Percentiles rank a stretch among this genome's conserved stretches.
These are phyloP conservation scores for Aspergillus niger DNA, from an alignment of 2,329 filamentous ascomycete species.

Conservation along the genomic window DNA sequence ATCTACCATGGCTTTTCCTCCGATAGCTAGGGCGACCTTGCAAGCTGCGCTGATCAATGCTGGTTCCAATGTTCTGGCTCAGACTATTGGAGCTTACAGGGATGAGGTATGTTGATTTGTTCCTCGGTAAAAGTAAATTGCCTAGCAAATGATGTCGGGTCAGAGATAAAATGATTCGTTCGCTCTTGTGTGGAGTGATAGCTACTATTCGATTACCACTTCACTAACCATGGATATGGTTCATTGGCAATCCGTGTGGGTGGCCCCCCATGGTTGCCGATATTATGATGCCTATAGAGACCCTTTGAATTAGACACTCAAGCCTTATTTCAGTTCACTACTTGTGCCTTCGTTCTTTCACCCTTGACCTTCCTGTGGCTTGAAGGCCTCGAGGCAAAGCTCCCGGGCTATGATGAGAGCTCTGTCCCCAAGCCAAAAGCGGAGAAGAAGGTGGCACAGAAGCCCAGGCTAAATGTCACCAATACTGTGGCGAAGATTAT, in stretches of 20 bases:
- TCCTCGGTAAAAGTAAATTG: constrained; percentile 13
- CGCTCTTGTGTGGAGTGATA: too few species aligned
- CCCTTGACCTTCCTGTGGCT: constrained; percentile 64
- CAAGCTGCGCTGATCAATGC: constrained; percentile 57
- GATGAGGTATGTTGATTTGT: constrained; percentile 37
- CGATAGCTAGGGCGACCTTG: constrained; percentile 56
- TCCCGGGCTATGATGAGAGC: constrained; percentile 47
- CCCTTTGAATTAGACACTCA: constrained; percentile 51
- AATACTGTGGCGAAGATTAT: constrained; percentile 56
- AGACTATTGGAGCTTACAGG: constrained; percentile 55
- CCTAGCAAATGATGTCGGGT: not conserved
- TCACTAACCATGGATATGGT: not conserved
- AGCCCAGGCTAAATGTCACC: constrained; percentile 30
- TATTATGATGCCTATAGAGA: constrained; percentile 27
- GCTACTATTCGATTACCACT: not conserved
- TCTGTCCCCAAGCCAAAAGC: constrained; percentile 14
- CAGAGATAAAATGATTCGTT: not conserved
- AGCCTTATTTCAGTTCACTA: constrained; percentile 57
- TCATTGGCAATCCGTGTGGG: not conserved
- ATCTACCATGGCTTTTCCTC: constrained; percentile 40
- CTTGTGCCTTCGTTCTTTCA: constrained; percentile 55
- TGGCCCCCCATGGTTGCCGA: not conserved
- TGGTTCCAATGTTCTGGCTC: constrained; percentile 58
- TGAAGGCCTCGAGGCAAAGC: constrained; percentile 55
- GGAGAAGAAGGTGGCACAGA: constrained; percentile 18